phyloP scores from a whole-genome alignment of 495 filamentous ascomycete species.

The Oidiodendron maius region DNA sequence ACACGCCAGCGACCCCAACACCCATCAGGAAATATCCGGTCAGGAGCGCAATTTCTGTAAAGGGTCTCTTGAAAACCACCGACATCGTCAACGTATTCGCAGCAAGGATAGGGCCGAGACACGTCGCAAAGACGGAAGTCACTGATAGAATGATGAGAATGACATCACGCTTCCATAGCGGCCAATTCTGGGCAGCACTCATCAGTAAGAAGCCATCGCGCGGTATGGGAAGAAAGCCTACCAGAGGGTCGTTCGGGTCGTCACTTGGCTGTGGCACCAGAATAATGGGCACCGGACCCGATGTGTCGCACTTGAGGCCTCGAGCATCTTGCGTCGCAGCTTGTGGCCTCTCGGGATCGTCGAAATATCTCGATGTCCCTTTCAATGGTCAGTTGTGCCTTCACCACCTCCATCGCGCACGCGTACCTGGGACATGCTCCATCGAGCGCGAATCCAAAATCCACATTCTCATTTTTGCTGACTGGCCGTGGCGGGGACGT shows the following conservation, averaged over 20 bases:
- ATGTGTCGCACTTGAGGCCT: slow-evolving; percentile 66
- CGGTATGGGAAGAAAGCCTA: too few relatives aligned
- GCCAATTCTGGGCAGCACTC: slow-evolving; percentile 77
- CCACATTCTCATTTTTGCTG: not conserved
- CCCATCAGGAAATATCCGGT: slow-evolving; percentile 87
- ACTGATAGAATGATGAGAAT: slow-evolving; percentile 74
- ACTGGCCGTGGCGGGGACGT: too few relatives aligned
- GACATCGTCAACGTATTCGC: slow-evolving; percentile 75
- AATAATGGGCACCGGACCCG: slow-evolving; percentile 60
- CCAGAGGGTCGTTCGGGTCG: slow-evolving; percentile 65
- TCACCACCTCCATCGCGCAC: not conserved
- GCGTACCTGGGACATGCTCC: slow-evolving; percentile 55
- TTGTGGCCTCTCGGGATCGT: slow-evolving; percentile 43
- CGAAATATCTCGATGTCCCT: slow-evolving; percentile 63
- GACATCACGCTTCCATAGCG: slow-evolving; percentile 77
- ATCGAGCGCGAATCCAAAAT: slow-evolving; percentile 25
- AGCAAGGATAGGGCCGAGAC: slow-evolving; percentile 77
- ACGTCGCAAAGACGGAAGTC: slow-evolving; percentile 72
- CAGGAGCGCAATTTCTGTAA: slow-evolving; percentile 69
- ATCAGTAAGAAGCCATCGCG: slow-evolving; percentile 1
- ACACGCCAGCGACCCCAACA: slow-evolving; percentile 69
- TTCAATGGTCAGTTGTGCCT: slow-evolving; percentile 2
- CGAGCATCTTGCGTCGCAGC: slow-evolving; percentile 31
- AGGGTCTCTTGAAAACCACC: slow-evolving; percentile 42
- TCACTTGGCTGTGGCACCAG: slow-evolving; percentile 68